phyloP scores from a whole-genome alignment of 495 filamentous ascomycete genomes.

The Talaromyces stipitatus region DNA sequence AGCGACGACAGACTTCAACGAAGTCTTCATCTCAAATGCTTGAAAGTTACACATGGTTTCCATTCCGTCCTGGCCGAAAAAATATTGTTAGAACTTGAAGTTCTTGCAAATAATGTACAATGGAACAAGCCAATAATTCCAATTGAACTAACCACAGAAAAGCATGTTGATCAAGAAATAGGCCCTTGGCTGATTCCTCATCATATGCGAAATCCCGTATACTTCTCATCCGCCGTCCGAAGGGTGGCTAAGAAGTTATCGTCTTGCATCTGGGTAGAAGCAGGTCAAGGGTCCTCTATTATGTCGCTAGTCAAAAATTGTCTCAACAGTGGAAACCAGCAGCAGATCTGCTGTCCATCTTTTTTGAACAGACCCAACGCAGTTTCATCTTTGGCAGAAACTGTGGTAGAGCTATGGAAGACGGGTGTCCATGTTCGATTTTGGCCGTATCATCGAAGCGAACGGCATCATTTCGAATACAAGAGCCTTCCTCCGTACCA shows the following conservation, averaged over 20 bases:
- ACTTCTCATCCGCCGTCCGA: slow-evolving; percentile 30
- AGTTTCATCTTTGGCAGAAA: slow-evolving; percentile 10
- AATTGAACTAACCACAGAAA: slow-evolving; percentile 13
- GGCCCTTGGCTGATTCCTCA: slow-evolving; percentile 13
- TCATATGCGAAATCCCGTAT: slow-evolving; percentile 33
- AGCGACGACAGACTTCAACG: not conserved
- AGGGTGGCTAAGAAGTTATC: slow-evolving; percentile 16
- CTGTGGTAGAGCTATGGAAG: slow-evolving; percentile 23
- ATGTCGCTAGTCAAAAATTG: slow-evolving; percentile 15
- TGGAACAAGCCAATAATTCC: slow-evolving; percentile 20
- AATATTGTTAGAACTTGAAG: slow-evolving; percentile 19
- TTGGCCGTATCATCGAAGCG: slow-evolving; percentile 22
- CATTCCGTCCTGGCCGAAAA: slow-evolving; percentile 38
- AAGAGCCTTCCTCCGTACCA: slow-evolving; percentile 26
- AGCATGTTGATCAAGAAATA: slow-evolving; percentile 1
- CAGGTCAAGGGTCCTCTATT: slow-evolving; percentile 26
- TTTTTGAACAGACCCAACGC: slow-evolving; percentile 10
- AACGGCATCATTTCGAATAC: slow-evolving; percentile 9
- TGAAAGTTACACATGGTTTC: slow-evolving; percentile 41
- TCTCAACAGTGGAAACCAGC: not conserved
- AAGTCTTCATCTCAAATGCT: slow-evolving; percentile 20
- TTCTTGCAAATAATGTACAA: slow-evolving; percentile 15
- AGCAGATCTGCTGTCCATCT: slow-evolving; percentile 5
- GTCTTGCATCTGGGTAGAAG: slow-evolving; percentile 29
- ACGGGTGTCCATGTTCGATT: slow-evolving; percentile 17